Conservation (phyloP, 2,329 filamentous ascomycete species). For the Penicillium sp. region DNA sequence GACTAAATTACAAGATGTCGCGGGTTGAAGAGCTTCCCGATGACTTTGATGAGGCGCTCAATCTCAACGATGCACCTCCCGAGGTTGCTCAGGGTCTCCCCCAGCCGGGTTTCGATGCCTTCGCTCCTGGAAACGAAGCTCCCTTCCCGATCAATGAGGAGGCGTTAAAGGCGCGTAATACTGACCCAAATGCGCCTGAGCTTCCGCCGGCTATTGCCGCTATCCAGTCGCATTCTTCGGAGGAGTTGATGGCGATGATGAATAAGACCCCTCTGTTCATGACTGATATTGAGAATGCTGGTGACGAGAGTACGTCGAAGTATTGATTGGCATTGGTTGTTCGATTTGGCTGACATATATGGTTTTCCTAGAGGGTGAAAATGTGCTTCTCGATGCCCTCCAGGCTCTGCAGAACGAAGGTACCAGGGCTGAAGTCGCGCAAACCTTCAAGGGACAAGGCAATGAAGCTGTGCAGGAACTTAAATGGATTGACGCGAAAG, state of each 20-base stretch:
- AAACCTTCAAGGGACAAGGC: conserved; percentile 85
- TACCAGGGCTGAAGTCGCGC: conserved; percentile 75
- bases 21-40: conserved; percentile 52
- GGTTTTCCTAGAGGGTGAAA: conserved; percentile 59
- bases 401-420: conserved; percentile 92
- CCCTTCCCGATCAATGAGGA: conserved; percentile 44
- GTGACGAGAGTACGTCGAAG: conserved; percentile 49
- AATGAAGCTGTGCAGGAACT: conserved; percentile 80
- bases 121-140: conserved; percentile 31
- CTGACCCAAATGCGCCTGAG: conserved; percentile 39
- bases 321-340: not conserved
- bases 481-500: conserved; percentile 77
- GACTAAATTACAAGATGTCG: conserved; percentile 47
- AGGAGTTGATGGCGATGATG: conserved; percentile 63
- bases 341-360: not conserved
- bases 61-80: conserved; percentile 40
- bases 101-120: conserved; percentile 22
- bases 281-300: conserved; percentile 73
- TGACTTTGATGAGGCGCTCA: conserved; percentile 49
- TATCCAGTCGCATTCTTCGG: conserved; percentile 55
- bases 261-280: conserved; percentile 86
- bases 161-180: conserved; percentile 30
- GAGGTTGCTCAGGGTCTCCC: conserved; percentile 16
- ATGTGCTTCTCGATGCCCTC: conserved; percentile 79
- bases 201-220: conserved; percentile 61